Evolutionary conservation across 2,329 filamentous ascomycete species (phyloP).

Genomic region (Aschersonia sp.): DNA sequence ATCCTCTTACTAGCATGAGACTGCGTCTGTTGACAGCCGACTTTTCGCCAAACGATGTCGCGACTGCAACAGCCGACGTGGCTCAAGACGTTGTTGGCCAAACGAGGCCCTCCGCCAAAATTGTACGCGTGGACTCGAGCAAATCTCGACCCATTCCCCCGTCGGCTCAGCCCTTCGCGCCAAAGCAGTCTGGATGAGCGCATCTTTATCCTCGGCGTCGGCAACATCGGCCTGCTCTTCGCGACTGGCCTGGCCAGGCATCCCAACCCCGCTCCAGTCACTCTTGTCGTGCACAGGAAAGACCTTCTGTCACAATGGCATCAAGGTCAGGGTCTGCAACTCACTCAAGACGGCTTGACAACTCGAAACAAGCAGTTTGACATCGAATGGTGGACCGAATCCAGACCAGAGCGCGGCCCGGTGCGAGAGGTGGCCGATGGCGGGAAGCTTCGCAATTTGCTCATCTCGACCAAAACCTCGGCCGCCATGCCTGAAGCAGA

Average conservation of each 20-base stretch:
- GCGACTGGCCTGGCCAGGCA: slow-evolving; percentile 55
- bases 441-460: slow-evolving; percentile 49
- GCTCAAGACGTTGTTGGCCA: slow-evolving; percentile 16
- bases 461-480: slow-evolving; percentile 65
- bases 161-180: not conserved
- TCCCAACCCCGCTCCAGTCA: slow-evolving; percentile 50
- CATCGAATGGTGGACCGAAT: slow-evolving; percentile 40
- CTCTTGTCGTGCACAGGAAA: slow-evolving; percentile 59
- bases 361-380: slow-evolving; percentile 25
- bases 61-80: slow-evolving; percentile 10
- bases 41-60: not conserved
- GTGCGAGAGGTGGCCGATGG: slow-evolving; percentile 25
- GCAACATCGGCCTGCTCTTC: slow-evolving; percentile 68
- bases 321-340: slow-evolving; percentile 26
- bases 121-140: slow-evolving; percentile 21
- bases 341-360: slow-evolving; percentile 19
- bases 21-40: too few species aligned
- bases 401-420: slow-evolving; percentile 19
- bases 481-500: slow-evolving; percentile 48
- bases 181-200: slow-evolving; percentile 20
- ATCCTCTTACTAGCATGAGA: too few species aligned
- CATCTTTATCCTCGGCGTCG: slow-evolving; percentile 66
- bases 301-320: slow-evolving; percentile 34
- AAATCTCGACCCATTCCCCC: slow-evolving; percentile 10
- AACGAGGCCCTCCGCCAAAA: slow-evolving; percentile 14